phyloP scores from a whole-genome alignment of 202 grass and related monocot species.

The Saccharum hybrid region DNA sequence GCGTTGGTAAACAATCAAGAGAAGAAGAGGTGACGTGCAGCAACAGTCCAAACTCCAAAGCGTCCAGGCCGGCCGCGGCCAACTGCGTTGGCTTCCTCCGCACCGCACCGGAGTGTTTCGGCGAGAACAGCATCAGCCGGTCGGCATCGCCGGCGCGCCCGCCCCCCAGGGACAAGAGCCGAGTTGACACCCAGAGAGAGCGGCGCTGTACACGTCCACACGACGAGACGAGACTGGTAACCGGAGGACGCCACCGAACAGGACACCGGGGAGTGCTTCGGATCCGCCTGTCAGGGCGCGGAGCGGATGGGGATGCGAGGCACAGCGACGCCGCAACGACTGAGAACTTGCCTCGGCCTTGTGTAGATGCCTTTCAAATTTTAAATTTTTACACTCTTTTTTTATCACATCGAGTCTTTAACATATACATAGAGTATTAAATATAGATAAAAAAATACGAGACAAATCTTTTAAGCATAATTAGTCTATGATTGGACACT shows the following conservation, averaged over 20 bases:
- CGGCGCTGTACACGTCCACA: neutral
- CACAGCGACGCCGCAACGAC: slow-evolving; percentile 8
- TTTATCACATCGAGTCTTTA: too few species aligned
- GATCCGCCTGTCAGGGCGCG: neutral
- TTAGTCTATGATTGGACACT: too few species aligned
- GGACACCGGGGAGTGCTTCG: neutral
- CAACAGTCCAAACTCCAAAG: slow-evolving; percentile 22
- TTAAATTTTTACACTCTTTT: too few species aligned
- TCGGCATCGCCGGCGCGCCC: neutral
- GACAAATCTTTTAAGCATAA: too few species aligned
- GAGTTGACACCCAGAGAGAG: neutral
- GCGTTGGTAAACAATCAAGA: neutral
- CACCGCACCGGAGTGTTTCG: neutral
- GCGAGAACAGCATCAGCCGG: neutral
- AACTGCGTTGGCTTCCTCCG: neutral
- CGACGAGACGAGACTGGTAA: neutral
- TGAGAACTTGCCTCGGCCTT: neutral
- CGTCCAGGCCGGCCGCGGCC: neutral
- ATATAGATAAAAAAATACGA: too few species aligned
- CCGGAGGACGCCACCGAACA: neutral
- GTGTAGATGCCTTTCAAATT: too few species aligned
- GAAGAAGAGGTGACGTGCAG: neutral
- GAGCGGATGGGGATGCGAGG: neutral
- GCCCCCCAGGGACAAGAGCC: neutral
- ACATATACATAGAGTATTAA: too few species aligned